Evolutionary conservation across 148 eudicot species (phyloP).

Genomic region (Camellia japonica): DNA sequence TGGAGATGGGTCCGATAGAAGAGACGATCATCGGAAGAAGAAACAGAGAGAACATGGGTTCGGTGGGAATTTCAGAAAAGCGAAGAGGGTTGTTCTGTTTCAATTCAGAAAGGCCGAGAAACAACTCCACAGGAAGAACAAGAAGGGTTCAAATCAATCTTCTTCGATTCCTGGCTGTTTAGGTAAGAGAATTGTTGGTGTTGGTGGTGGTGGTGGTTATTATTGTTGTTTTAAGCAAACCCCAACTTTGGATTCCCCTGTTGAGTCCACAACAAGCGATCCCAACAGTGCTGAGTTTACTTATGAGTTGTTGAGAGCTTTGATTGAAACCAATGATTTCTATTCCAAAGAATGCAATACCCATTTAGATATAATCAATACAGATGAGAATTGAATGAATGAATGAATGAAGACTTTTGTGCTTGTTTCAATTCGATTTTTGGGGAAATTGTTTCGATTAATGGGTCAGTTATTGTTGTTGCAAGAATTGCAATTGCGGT

Average conservation of each 20-base stretch:
- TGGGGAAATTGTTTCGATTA: no score
- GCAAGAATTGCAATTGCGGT: no score
- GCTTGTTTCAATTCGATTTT: no score
- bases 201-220: slow-evolving; percentile 26
- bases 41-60: slow-evolving; percentile 4
- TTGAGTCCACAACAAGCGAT: slow-evolving; percentile 33
- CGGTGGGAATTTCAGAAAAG: background rate
- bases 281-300: slow-evolving; percentile 33
- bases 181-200: no score
- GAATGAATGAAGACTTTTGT: no score
- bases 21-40: background rate
- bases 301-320: slow-evolving; percentile 40
- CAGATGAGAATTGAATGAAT: background rate
- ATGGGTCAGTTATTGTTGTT: no score
- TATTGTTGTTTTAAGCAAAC: slow-evolving; percentile 44
- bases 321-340: slow-evolving; percentile 81
- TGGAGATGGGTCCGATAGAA: background rate
- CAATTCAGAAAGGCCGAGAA: slow-evolving; percentile 34
- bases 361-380: slow-evolving; percentile 36
- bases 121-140: slow-evolving; percentile 13
- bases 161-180: no score
- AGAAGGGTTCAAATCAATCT: background rate
- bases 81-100: slow-evolving; percentile 19
- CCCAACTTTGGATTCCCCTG: slow-evolving; percentile 33
- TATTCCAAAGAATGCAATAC: slow-evolving; percentile 71